Evolutionary conservation across 306 rosid species (phyloP), one percentile per base, ranked within the genome.

Genomic region (Quercus glauca): DNA sequence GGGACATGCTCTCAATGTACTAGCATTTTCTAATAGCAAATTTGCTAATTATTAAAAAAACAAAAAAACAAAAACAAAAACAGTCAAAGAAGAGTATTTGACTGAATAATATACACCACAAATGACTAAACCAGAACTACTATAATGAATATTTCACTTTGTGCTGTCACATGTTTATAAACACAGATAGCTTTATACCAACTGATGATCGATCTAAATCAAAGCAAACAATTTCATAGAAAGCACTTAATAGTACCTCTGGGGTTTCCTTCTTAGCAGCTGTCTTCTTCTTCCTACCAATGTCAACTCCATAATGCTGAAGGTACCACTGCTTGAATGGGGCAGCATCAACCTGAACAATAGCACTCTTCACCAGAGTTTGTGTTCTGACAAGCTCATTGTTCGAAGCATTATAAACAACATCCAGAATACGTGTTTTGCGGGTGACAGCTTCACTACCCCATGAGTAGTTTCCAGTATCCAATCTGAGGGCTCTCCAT

Each of bases 401-500:
- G 83, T 86, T 86, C 10, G 87, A 86, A 21, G 89, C 82, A 74
- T 86, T 86, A 78, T 86, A 86, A 4, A 80, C 89, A 29, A 86
- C 89, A 77, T 86, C 85, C 17, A 86, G 76, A 12, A 86, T 31
- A 73, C 89, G 89, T 1, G 89, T 86, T 67, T 86, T 86, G 9
- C 79, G 85, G 26, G 89, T 77, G 18, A 86, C 74, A 63, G 83
- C 61, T 72, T 86, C 87, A 26, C 89, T 86, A 1, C 87, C 89
- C 89, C 87, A 86, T 25, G 89, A 83, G 57, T 25, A 86, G 83
- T 86, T 86, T 1, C 86, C 89, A 53, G 89, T 83, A 74, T 86
- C 89, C 84, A 86, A 76, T 55, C 86, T 86, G 15, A 82, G 82
- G 72, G 89, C 89, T 64, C 84, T 85, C 89, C 89, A 85, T 64